Percentiles rank a stretch among this genome's conserved stretches.
Conservation (phyloP, 2,329 filamentous ascomycete genomes). For the Amauroascus verrucosus region DNA sequence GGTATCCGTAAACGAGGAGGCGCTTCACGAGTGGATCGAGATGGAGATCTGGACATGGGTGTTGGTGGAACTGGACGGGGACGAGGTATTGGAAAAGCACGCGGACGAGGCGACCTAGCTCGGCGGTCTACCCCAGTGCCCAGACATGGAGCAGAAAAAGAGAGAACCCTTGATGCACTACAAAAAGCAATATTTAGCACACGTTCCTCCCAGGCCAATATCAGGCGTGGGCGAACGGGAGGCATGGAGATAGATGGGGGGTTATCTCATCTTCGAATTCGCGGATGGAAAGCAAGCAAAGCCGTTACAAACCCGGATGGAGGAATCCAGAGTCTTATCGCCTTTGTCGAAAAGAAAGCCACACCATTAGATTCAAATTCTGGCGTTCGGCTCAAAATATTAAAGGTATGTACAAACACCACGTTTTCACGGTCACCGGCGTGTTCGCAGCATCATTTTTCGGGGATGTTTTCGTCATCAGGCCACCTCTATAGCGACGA, state of each 20-base stretch:
- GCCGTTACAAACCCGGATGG: conserved; percentile 56
- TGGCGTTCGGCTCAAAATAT: conserved; percentile 52
- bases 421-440: conserved; percentile 34
- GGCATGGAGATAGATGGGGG: conserved; percentile 12
- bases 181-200: conserved; percentile 29
- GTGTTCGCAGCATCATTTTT: conserved; percentile 28
- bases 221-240: conserved; percentile 27
- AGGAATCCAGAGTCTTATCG: conserved; percentile 53
- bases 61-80: conserved; percentile 28
- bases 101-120: conserved; percentile 25
- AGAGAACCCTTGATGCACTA: conserved; percentile 28
- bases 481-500: conserved; percentile 38
- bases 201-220: conserved; percentile 28
- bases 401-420: conserved; percentile 60
- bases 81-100: conserved; percentile 25
- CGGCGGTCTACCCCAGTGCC: conserved; percentile 21
- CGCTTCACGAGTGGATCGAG: conserved; percentile 43
- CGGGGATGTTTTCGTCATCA: conserved; percentile 32
- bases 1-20: conserved; percentile 44
- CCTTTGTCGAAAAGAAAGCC: conserved; percentile 63
- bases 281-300: conserved; percentile 59
- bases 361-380: conserved; percentile 42
- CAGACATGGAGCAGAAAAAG: conserved; percentile 20
- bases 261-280: conserved; percentile 38
- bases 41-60: conserved; percentile 55